Conservation (phyloP, 139 green algal species). For the Coelastrella sp. region DNA sequence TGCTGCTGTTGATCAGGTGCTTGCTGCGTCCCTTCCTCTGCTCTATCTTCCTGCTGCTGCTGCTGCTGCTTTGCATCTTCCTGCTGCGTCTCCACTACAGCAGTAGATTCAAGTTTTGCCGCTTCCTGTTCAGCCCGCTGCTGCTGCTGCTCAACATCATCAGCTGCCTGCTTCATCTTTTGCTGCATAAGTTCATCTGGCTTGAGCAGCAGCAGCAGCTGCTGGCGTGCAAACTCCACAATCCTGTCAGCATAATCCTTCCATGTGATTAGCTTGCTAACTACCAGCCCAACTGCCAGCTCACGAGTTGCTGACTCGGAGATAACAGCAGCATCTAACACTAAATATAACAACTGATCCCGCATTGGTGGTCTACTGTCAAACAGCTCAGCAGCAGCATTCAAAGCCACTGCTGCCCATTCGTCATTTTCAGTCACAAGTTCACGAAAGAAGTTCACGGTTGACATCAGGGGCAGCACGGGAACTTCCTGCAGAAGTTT, state of each 20-base stretch:
- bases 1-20: background rate
- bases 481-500: slow-evolving; percentile 68
- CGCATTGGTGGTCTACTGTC: slow-evolving; percentile 61
- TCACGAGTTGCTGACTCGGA: slow-evolving; percentile 15
- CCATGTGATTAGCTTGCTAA: slow-evolving; percentile 69
- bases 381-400: slow-evolving; percentile 58
- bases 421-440: slow-evolving; percentile 50
- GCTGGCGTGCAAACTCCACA: slow-evolving; percentile 54
- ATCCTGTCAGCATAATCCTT: slow-evolving; percentile 55
- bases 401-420: slow-evolving; percentile 68
- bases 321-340: slow-evolving; percentile 58
- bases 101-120: background rate
- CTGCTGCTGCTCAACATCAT: slow-evolving; percentile 20
- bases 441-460: slow-evolving; percentile 57
- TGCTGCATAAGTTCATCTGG: background rate
- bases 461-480: slow-evolving; percentile 56
- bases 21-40: slow-evolving; percentile 13
- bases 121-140: slow-evolving; percentile 14
- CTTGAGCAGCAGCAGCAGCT: slow-evolving; percentile 49
- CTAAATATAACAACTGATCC: slow-evolving; percentile 53
- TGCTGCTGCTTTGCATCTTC: slow-evolving; percentile 2
- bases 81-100: background rate
- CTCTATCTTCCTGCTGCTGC: background rate
- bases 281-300: slow-evolving; percentile 70
- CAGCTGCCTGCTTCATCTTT: background rate